Base-by-base conservation (phyloP, 768 basidiomycete species). In the Podaxis mareebaensis region DNA sequence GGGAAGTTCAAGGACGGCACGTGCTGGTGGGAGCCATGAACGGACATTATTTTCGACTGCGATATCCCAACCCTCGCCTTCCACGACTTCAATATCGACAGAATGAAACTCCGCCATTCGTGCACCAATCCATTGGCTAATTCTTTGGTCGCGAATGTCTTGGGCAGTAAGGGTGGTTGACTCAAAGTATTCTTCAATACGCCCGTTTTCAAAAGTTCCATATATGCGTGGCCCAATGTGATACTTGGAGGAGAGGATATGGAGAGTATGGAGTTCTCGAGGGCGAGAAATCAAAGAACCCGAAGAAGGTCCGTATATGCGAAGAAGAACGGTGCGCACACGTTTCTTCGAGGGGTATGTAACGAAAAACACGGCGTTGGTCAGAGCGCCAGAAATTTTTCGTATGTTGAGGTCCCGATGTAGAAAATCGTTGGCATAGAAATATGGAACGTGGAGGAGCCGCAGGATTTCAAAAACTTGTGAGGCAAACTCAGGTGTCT, bases 291-390 rank as follows among this genome's bases (percentile, higher is more conserved):
- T 95, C 70, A 99, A 86, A 12, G 85, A 80, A 30, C 86, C 86
- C 4, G 95, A 93, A 53, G 93, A 93, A 4, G 92, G 80, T 7
- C 97, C 97, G 72, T 98, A 99, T 61, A 99, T 85, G 65, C 97
- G 90, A 64, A 99, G 85, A 10, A 99, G 83, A 28, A 98, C 74
- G 1, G 92, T 96, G 67, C 79, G 82, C 58, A 78, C 74, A 60
- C 74, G 77, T 60, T 76, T 78, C 20, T 75, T 72, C 36, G 79
- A 72, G 40, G 85, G 80, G 71, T 87, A 94, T 10, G 95, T 93
- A 59, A 98, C 90, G 77, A 99, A 99, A 78, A 93, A 99, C 60
- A 99, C 95, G 60, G 93, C 91, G 75, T 99, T 99, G 46, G 96
- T 99, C 66, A 98, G 77, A 11, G 93, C 90, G 8, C 96, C 96